Evolutionary conservation across 495 filamentous ascomycete species (phyloP), one percentile per base, ranked within the genome.

Genomic region (Trichoderma erinaceum): DNA sequence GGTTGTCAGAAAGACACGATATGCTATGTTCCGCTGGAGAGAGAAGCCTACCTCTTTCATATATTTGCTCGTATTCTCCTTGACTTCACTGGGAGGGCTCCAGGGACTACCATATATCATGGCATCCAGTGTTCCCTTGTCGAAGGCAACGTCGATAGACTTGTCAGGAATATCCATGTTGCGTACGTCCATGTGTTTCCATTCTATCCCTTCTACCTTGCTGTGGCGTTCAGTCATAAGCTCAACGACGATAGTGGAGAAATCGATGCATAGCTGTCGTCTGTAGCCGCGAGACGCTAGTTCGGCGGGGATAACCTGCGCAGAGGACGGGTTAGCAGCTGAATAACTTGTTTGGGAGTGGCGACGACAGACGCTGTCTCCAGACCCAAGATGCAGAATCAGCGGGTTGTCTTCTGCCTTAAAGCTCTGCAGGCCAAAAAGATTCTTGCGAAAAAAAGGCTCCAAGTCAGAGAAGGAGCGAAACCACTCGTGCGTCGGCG

Each of bases 101-200:
- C 85, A 87, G 0, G 80, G 78, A 64, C 78, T 83, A 6, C 86
- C 85, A 65, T 84, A 77, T 23, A 89, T 81, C 81, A 88, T 86
- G 43, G 83, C 85, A 70, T 88, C 87, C 2, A 89, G 76, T 2
- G 86, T 87, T 5, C 80, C 83, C 71, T 89, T 89, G 70, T 88
- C 85, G 68, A 89, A 83, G 23, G 84, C 84, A 27, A 88, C 76
- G 71, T 87, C 85, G 67, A 88, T 72, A 13, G 72, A 76, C 4
- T 64, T 70, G 41, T 75, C 74, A 7, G 71, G 72, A 15, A 78
- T 69, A 13, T 61, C 65, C 75, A 88, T 80, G n/a, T 81, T 66
- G 13, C 85, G 80, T 27, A 88, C 78, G 75, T 89, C 85, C 71
- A 78, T 80, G 32, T 76, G 70, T 48, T 71, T 70, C 85, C 85